phyloP scores from a whole-genome alignment of 2,329 filamentous ascomycete genomes.

The Fusarium subglutinans region DNA sequence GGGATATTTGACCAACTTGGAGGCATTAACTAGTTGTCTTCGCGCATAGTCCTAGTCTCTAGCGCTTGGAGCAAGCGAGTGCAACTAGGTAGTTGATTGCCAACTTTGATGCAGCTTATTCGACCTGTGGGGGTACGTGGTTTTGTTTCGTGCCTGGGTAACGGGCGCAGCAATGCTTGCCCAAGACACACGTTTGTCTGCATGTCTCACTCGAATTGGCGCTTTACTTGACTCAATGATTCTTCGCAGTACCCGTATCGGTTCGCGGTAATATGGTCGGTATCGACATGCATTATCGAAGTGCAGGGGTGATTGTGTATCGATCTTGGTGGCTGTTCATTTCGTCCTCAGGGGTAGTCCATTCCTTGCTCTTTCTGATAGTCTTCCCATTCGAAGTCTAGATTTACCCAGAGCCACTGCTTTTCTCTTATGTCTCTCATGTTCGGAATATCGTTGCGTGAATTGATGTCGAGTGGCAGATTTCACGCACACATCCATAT shows the following conservation, averaged over 20 bases:
- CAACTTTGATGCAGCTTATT: not conserved
- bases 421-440: no score
- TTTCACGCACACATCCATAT: not conserved
- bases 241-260: no score
- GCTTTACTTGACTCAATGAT: accelerated
- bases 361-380: not conserved
- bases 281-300: no score
- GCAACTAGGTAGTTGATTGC: not conserved
- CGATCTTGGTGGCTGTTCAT: not conserved
- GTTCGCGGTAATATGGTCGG: no score
- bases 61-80: accelerated
- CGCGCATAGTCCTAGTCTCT: accelerated
- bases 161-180: accelerated
- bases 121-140: no score
- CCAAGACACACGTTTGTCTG: no score
- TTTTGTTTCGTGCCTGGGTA: not conserved
- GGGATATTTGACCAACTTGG: no score
- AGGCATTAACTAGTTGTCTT: no score
- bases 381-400: no score
- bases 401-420: no score
- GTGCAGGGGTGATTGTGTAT: not conserved
- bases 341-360: not conserved
- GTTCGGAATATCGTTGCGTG: not conserved
- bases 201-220: not conserved
- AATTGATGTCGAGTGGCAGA: no score